Evolutionary conservation across 2,329 filamentous ascomycete species (phyloP), one percentile per base, ranked within the genome.

Genomic region (Penicillium aurantiogriseum): DNA sequence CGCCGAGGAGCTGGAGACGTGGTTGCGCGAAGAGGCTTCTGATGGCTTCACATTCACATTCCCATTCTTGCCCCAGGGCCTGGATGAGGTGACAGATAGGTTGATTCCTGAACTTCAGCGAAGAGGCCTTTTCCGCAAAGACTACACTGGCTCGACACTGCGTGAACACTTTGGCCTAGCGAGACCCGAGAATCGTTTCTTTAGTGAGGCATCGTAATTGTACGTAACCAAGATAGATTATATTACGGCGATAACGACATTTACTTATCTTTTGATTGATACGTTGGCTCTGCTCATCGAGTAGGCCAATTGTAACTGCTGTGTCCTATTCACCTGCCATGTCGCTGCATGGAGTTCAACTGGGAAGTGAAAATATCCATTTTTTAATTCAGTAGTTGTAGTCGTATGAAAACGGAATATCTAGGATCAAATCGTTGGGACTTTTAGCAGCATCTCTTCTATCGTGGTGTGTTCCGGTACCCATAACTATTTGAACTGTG

Each of bases 401-500:
- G 13, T 9, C 7, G 6, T 27, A 25, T 17, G 7, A 25, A 43
- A 21, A 0, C 4, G 10, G n/a, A 40, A 13, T 21, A 5, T 15
- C 6, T 10, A 1, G 21, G 21, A 25, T 6, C 21, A 23, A 42
- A 25, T 23, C 13, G 1, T 42, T 17, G 21, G 13, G 39, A 4
- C 2, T 9, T 23, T 25, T 42, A 21, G 13, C 4, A 42, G 7
- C 13, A 25, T 42, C 3, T 9, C 21, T 2, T 6, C 3, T 25
- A 42, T 17, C 13, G 6, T 17, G 10, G 13, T 25, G 13, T 25
- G 13, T 23, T 25, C 21, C 7, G 7, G 7, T 42, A 7, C n/a
- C 93, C 93, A 97, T 61, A 94, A 96, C 2, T 87, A 81, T 46
- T 83, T 78, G 59, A 96, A 89, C 0, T 66, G 60, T 19, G 63